Base-by-base conservation (phyloP, 345 rosid genomes). In the Passiflora organensis region DNA sequence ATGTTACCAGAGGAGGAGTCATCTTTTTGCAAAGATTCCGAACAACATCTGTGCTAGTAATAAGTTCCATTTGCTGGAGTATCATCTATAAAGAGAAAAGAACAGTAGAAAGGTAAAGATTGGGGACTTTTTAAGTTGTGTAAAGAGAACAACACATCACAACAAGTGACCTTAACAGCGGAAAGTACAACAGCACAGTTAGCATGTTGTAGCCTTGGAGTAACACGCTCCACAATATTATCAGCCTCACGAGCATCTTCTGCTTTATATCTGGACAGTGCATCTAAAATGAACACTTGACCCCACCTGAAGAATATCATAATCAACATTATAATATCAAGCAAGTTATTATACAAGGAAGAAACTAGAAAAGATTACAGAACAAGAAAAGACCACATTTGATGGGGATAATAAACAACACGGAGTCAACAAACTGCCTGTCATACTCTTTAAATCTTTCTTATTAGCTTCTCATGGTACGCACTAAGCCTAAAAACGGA, bases 1-100 rank as follows among this genome's bases (percentile, higher is more conserved):
- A 71, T 42, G 99, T 94, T 68, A 94, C 97, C 70, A 94, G 96
- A 77, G 97, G 99, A 52, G 99, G 99, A 65, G 99, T 97, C 99
- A 94, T 94, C 83, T 94, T 94, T 80, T 94, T 94, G 82, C 97
- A 94, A 64, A 94, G 97, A 87, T 89, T 94, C 62, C 99, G 81
- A 61, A 89, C 91, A 45, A 94, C 96, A 39, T 89, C 99, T 48
- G 99, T 83, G 75, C 99, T 94, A 12, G 85, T 83, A 53, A 94
- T 89, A 65, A 85, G 91, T 60, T 94, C 99, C 99, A 94, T 94
- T 73, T 94, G 99, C 74, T 87, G 95, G 67, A 94, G 95, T 69
- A 94, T 87, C 99, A 94, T 94, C 97, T 94, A 69, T 16, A 56
- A 43, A 16, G 24, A 73, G 49, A 53, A 21, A 6, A 32, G 66